Conservation (phyloP, 208 protist species). For the Novymonas esmeraldas region DNA sequence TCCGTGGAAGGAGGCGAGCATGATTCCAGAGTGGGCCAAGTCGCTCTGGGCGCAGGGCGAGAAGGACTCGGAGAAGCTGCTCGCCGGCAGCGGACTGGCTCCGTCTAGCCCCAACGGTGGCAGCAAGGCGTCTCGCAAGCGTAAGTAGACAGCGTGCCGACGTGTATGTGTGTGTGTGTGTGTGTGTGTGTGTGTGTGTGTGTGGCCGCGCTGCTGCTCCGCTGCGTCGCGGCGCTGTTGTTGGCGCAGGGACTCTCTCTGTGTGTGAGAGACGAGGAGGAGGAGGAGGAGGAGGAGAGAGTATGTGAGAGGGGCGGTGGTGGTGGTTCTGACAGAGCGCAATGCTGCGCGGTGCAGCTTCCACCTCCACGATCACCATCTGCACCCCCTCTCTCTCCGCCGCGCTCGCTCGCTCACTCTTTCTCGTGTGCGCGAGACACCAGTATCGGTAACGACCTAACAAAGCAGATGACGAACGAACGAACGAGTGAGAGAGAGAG, state of each 20-base stretch:
- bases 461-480: neutral
- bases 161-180: neutral
- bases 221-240: neutral
- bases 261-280: no score
- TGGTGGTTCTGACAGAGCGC: neutral
- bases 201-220: neutral
- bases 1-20: constrained; percentile 67
- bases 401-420: neutral
- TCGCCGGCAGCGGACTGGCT: constrained; percentile 12
- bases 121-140: constrained; percentile 33
- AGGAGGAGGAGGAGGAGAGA: neutral
- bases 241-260: no score
- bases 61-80: constrained; percentile 40
- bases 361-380: no score
- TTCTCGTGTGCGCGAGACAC: neutral
- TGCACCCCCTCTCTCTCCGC: neutral
- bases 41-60: constrained; percentile 48
- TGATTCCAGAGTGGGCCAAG: constrained; percentile 66
- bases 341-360: no score
- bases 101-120: constrained; percentile 1
- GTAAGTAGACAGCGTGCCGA: constrained; percentile 21
- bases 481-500: no score
- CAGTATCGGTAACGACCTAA: neutral
- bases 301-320: neutral
- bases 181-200: neutral